A percentile compares a stretch with the other conserved stretches of the same genome.
These are phyloP conservation scores for Novymonas esmeraldas DNA, from an alignment of 208 protist genomes.

Conservation along the genomic window DNA sequence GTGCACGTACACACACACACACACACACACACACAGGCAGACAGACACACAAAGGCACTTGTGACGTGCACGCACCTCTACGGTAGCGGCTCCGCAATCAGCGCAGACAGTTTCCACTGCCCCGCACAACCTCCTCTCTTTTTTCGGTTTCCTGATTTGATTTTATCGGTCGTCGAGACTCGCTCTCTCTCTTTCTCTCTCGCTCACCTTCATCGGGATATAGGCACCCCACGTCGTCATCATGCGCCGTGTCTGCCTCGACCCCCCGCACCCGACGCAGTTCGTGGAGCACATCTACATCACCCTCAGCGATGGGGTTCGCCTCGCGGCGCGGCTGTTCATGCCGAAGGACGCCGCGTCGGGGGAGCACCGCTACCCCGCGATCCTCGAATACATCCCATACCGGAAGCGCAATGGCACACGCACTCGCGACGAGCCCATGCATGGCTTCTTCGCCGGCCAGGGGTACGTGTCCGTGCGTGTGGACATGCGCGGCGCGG, in stretches of 20 bases:
- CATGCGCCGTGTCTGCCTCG: conserved; percentile 25
- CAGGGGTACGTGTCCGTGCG: conserved; percentile 57
- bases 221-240: neutral
- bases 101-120: too few relatives aligned
- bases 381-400: conserved; percentile 70
- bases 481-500: conserved; percentile 68
- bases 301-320: conserved; percentile 40
- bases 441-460: conserved; percentile 71
- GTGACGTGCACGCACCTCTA: too few relatives aligned
- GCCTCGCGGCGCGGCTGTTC: conserved; percentile 54
- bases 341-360: conserved; percentile 44
- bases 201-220: neutral
- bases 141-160: too few relatives aligned
- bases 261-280: conserved; percentile 37
- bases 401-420: conserved; percentile 74
- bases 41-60: too few relatives aligned
- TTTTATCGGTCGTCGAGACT: too few relatives aligned
- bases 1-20: too few relatives aligned
- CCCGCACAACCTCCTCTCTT: too few relatives aligned
- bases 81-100: too few relatives aligned
- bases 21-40: too few relatives aligned
- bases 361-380: conserved; percentile 34
- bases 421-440: conserved; percentile 58
- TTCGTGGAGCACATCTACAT: conserved; percentile 58
- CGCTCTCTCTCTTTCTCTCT: neutral